These are phyloP conservation scores for Opeltia flavorubescens DNA, from an alignment of 495 filamentous ascomycete genomes.

Conservation along the genomic window DNA sequence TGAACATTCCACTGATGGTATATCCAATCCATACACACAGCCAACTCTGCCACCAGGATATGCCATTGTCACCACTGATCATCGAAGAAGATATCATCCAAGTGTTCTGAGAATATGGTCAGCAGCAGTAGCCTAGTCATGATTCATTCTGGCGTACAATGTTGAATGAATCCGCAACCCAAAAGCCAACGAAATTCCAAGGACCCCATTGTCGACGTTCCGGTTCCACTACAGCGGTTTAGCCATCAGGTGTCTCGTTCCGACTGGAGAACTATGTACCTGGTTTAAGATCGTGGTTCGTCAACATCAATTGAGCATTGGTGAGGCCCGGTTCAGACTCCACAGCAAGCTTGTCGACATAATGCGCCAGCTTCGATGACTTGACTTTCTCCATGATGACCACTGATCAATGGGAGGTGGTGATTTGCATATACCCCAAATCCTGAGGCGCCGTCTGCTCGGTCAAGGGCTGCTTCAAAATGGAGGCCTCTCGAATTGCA, in stretches of 20 bases:
- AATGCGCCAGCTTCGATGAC: constrained; percentile 10
- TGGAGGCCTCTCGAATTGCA: no score
- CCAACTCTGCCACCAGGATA: constrained; percentile 96
- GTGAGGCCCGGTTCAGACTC: constrained; percentile 64
- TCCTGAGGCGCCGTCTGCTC: no score
- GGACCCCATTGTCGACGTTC: constrained; percentile 75
- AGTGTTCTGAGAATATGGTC: constrained; percentile 45
- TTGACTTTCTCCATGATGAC: constrained; percentile 24
- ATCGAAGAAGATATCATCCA: constrained; percentile 92
- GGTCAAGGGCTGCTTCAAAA: no score
- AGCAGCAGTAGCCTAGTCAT: not conserved
- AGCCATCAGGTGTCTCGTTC: not conserved
- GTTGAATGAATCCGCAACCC: constrained; percentile 90
- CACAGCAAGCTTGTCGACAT: constrained; percentile 47
- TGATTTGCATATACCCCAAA: no score
- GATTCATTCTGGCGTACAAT: constrained; percentile 39
- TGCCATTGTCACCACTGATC: constrained; percentile 45
- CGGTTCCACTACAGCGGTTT: constrained; percentile 48
- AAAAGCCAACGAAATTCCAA: constrained; percentile 83
- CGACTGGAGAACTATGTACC: constrained; percentile 27
- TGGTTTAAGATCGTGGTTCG: constrained; percentile 80
- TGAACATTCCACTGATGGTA: constrained; percentile 57
- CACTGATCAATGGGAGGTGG: not conserved
- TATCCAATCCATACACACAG: constrained; percentile 80
- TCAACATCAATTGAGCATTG: constrained; percentile 78